Percentiles rank a stretch among this genome's conserved stretches.
These are phyloP conservation scores for Linum trigynum DNA, from an alignment of 345 rosid genomes.

Conservation along the genomic window DNA sequence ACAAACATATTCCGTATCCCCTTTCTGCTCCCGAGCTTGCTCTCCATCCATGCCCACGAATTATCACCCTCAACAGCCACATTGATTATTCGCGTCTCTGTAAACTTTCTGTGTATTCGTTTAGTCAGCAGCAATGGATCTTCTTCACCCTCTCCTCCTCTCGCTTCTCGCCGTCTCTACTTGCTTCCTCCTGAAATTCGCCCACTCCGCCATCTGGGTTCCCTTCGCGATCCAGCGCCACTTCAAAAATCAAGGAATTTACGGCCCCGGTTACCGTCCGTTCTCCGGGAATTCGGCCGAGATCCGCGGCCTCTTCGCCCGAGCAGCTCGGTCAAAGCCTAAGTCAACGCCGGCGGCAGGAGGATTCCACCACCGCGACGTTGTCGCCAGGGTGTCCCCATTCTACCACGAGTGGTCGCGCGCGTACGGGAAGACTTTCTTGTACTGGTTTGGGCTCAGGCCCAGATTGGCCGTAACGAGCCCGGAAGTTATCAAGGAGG, in stretches of 20 bases:
- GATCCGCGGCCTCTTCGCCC: conserved; percentile 26
- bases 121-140: too few relatives aligned
- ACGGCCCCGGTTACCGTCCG: conserved; percentile 51
- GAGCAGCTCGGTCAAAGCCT: conserved; percentile 39
- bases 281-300: conserved; percentile 56
- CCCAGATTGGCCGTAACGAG: neutral
- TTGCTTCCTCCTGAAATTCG: neutral
- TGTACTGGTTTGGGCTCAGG: conserved; percentile 5
- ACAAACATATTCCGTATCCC: too few relatives aligned
- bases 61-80: too few relatives aligned
- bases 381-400: neutral
- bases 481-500: conserved; percentile 7
- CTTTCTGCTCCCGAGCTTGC: too few relatives aligned
- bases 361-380: neutral
- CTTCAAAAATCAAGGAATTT: conserved; percentile 40
- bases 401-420: conserved; percentile 1
- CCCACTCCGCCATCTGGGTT: conserved; percentile 33
- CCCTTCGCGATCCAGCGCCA: conserved; percentile 50
- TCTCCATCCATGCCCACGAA: too few relatives aligned
- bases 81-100: too few relatives aligned
- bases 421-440: neutral
- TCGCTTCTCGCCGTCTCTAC: conserved; percentile 4
- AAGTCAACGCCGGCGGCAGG: neutral
- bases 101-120: too few relatives aligned
- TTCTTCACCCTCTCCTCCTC: neutral